A percentile compares a stretch with the other conserved stretches of the same genome.
Conservation (phyloP, 192 early-diverging fungal species). For the Coemansia asiatica region DNA sequence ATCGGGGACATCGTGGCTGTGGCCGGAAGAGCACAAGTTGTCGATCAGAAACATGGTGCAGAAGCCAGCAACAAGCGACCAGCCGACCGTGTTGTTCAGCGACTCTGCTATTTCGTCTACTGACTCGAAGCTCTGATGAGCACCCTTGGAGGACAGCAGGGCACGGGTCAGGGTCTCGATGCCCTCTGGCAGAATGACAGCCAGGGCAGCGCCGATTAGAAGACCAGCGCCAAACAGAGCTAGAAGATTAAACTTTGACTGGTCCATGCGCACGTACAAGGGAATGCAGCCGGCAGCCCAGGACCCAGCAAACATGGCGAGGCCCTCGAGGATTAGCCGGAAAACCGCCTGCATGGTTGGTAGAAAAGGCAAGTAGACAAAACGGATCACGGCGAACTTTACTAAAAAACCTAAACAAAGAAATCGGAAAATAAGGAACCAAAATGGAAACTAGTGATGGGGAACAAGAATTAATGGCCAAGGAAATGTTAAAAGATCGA, state of each 20-base stretch:
- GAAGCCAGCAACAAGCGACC: constrained; percentile 80
- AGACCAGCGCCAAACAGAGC: constrained; percentile 86
- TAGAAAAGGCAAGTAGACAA: constrained; percentile 1
- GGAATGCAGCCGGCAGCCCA: constrained; percentile 87
- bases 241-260: constrained; percentile 67
- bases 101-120: constrained; percentile 22
- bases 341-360: constrained; percentile 43
- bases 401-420: not conserved
- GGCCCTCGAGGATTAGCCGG: constrained; percentile 51
- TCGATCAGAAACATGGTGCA: constrained; percentile 90
- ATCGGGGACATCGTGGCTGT: constrained; percentile 5
- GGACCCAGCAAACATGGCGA: constrained; percentile 81
- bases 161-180: constrained; percentile 79
- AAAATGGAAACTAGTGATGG: not conserved
- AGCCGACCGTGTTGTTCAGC: constrained; percentile 62
- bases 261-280: constrained; percentile 75
- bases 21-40: constrained; percentile 32
- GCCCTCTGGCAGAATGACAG: constrained; percentile 95
- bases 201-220: constrained; percentile 85
- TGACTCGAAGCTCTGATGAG: not conserved
- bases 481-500: too few species aligned
- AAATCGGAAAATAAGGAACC: constrained; percentile 7
- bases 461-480: too few species aligned
- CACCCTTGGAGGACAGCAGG: constrained; percentile 14
- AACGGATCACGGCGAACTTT: not conserved